Base-by-base conservation (phyloP, 2,329 filamentous ascomycete species). In the Fusarium bactridioides region DNA sequence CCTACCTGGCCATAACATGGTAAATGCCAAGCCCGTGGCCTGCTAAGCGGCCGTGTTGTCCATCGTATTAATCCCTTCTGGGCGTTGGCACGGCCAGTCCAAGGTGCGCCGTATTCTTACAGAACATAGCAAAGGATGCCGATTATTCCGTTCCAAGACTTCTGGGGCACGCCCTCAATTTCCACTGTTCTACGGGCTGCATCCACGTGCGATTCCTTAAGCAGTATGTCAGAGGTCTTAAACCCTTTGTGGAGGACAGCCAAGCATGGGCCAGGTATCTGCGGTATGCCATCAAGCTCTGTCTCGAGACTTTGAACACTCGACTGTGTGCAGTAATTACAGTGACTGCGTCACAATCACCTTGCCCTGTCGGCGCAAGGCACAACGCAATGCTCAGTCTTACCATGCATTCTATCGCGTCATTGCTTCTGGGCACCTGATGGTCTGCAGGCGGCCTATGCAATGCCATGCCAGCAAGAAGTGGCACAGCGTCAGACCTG, bases 121-220 rank as follows among this genome's bases (percentile, higher is more conserved):
- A 67, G 54, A 70, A 59, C 64, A 67, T 48, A 67, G 61, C 37
- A 61, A 53, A 75, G 48, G 59, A 71, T 78, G 76, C 76, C 76
- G 76, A 70, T 64, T 61, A 73, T 75, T 68, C 76, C 76, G 76
- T 77, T 76, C 76, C 75, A 78, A 78, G 76, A 73, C 74, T 74
- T 77, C 61, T 67, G 64, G 53, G 66, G 48, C 72, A 77, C 70
- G 70, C 72, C 75, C 74, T 75, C 75, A 77, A 77, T 76, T 74
- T 76, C 67, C 60, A 74, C 67, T 69, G 72, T 76, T 72, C 70
- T 67, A 74, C 59, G 60, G 64, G 55, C 62, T 56, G 61, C 58
- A 70, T 73, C 67, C 75, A 77, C 73, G 74, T 77, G 75, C 75
- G 35, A 65, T 73, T 54, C 53, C 48, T 61, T 41, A 45, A 64